Base-by-base conservation (phyloP, 208 protist genomes). In the Leishmania gerbilli region DNA sequence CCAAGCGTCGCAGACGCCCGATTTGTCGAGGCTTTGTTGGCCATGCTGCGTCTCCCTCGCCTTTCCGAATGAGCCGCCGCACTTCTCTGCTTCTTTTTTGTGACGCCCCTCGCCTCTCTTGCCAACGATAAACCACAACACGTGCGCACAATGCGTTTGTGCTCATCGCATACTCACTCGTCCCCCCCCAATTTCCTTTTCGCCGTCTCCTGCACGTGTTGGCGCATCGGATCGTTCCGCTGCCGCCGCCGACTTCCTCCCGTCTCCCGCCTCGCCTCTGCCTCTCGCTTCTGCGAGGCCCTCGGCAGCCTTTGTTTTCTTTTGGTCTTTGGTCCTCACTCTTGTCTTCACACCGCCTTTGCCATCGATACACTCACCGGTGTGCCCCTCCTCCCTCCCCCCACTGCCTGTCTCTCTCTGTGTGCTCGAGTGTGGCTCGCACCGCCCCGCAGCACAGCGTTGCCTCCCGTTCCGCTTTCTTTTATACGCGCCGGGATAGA, bases 1-100 rank as follows among this genome's bases (percentile, higher is more conserved):
- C 2, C 27, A n/a, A 31, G 62, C 62, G 27, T 67, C 15, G 31
- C 62, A 21, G 62, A 19, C 31, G 62, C 15, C 31, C 5, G 31
- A 37, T 31, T 40, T 8, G 15, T 2, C 7, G 8, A 34, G 27
- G 9, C 3, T 40, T 67, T 40, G 31, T 21, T 40, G 62, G 62
- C 13, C 31, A 40, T 2, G 9, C 17, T 67, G 62, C 62, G 27
- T n/a, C 0, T 31, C 62, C 17, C 31, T 67, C 31, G 13, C 15
- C 62, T 67, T 67, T 67, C 31, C 31, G 62, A n/a, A 53, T n/a
- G 47, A 15, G 15, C 9, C 3, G 45, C 69, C 15, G 9, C 40
- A n/a, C 47, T 84, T 71, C 9, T 55, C 2, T n/a, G 65, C 40
- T 40, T 83, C 34, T 87, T 83, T 21, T 87, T 87, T 45, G 40